Percentiles rank a stretch among this genome's conserved stretches.
Conservation (phyloP, 345 rosid species). For the Hibiscus syriacus region DNA sequence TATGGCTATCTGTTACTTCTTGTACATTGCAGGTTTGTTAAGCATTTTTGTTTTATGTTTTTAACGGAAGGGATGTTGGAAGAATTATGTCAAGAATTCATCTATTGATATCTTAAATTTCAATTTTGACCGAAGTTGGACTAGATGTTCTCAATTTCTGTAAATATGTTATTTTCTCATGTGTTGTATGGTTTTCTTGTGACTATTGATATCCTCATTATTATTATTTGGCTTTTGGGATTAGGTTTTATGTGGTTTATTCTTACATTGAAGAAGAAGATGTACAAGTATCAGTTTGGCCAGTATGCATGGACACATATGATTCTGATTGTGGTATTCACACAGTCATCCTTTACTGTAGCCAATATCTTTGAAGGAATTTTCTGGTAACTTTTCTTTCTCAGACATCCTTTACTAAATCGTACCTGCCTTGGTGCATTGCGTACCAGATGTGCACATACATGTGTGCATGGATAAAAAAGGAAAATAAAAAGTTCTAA, state of each 20-base stretch:
- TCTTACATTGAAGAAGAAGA: conserved; percentile 88
- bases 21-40: conserved; percentile 77
- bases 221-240: not conserved
- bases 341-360: conserved; percentile 92
- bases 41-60: not conserved
- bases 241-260: conserved; percentile 99
- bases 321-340: conserved; percentile 92
- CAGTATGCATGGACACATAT: conserved; percentile 99
- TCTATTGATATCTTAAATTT: not conserved
- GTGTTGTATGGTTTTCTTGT: not conserved
- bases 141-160: not conserved
- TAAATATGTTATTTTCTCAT: not conserved
- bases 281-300: conserved; percentile 99
- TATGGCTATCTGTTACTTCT: conserved; percentile 79
- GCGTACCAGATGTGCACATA: not conserved
- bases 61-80: not conserved
- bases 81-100: not conserved
- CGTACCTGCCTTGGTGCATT: not conserved
- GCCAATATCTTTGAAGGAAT: conserved; percentile 99
- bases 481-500: not conserved
- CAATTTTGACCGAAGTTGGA: not conserved
- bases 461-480: not conserved
- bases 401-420: not conserved
- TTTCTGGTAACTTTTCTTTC: conserved; percentile 56
- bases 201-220: not conserved